Evolutionary conservation across 2,329 filamentous ascomycete genomes (phyloP).

Genomic region (Epicoccum sorghinum): DNA sequence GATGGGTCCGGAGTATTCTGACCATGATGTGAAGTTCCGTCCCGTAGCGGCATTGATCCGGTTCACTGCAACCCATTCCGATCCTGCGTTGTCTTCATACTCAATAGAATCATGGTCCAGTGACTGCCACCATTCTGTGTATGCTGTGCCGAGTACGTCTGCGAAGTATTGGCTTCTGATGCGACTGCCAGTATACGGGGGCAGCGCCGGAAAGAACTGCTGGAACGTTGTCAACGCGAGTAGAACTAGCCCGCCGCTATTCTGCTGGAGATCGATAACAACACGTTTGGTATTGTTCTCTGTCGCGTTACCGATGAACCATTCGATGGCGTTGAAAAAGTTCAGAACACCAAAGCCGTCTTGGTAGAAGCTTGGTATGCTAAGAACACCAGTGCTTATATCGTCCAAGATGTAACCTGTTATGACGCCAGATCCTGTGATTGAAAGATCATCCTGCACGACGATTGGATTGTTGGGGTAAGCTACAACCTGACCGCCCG

Average conservation of each 20-base stretch:
- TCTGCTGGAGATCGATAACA: conserved; percentile 66
- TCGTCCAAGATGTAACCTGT: conserved; percentile 52
- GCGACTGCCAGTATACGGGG: conserved; percentile 51
- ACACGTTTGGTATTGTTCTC: conserved; percentile 43
- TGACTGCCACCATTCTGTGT: conserved; percentile 9
- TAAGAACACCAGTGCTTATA: conserved; percentile 50
- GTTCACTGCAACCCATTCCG: conserved; percentile 25
- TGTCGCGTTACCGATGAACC: background rate
- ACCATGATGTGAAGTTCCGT: conserved; percentile 49
- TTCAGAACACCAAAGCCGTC: background rate
- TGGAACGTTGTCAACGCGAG: conserved; percentile 51
- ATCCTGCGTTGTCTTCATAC: conserved; percentile 1
- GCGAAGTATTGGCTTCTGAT: conserved; percentile 49
- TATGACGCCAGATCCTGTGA: conserved; percentile 32
- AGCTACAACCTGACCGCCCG: conserved; percentile 16
- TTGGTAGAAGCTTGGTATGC: conserved; percentile 48
- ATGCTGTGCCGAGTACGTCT: conserved; percentile 22
- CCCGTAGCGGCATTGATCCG: conserved; percentile 27
- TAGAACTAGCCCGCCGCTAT: conserved; percentile 58
- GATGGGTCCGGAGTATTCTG: conserved; percentile 42
- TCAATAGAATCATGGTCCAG: conserved; percentile 2
- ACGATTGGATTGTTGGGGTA: conserved; percentile 31
- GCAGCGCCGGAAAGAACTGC: conserved; percentile 54
- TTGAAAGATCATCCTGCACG: conserved; percentile 24
- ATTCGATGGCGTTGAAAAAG: background rate